These are phyloP conservation scores for Coprinopsis marcescibilis DNA, from an alignment of 768 basidiomycete species.

Conservation along the genomic window DNA sequence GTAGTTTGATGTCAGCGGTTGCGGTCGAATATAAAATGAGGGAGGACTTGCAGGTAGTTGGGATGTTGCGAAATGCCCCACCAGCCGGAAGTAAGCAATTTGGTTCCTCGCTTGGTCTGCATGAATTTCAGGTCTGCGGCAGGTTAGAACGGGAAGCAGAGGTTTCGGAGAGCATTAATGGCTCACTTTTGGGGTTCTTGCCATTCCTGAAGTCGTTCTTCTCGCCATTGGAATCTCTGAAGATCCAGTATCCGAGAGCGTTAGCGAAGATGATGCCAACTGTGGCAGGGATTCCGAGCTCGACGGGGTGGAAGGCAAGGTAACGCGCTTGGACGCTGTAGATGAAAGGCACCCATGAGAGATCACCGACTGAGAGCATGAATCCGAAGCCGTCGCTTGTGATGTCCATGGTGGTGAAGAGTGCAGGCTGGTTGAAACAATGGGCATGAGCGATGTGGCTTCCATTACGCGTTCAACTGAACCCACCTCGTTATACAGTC, in stretches of 20 bases:
- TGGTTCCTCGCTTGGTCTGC: conserved; percentile 79
- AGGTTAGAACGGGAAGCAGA: not conserved
- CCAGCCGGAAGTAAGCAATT: conserved; percentile 93
- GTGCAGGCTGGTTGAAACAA: conserved; percentile 59
- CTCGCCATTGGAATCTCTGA: conserved; percentile 82
- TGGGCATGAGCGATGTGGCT: not conserved
- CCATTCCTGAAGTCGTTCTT: conserved; percentile 96
- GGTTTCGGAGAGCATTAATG: conserved; percentile 6
- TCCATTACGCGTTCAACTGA: no score
- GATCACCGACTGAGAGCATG: conserved; percentile 93
- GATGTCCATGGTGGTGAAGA: conserved; percentile 97
- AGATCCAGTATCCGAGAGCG: conserved; percentile 81
- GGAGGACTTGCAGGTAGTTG: conserved; percentile 65
- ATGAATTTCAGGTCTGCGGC: conserved; percentile 68
- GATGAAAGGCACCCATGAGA: conserved; percentile 90
- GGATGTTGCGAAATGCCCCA: conserved; percentile 95
- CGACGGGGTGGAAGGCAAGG: conserved; percentile 82
- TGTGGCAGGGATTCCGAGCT: conserved; percentile 60
- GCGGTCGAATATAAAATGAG: not conserved
- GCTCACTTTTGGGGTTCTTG: conserved; percentile 84
- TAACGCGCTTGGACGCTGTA: conserved; percentile 94
- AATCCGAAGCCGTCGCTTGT: conserved; percentile 97
- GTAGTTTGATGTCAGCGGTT: conserved; percentile 3
- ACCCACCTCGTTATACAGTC: conserved; percentile 81
- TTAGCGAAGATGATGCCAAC: conserved; percentile 60